Evolutionary conservation across 352 stramenopile species (phyloP), one percentile per base, ranked within the genome.

Genomic region (Peronospora tabacina): DNA sequence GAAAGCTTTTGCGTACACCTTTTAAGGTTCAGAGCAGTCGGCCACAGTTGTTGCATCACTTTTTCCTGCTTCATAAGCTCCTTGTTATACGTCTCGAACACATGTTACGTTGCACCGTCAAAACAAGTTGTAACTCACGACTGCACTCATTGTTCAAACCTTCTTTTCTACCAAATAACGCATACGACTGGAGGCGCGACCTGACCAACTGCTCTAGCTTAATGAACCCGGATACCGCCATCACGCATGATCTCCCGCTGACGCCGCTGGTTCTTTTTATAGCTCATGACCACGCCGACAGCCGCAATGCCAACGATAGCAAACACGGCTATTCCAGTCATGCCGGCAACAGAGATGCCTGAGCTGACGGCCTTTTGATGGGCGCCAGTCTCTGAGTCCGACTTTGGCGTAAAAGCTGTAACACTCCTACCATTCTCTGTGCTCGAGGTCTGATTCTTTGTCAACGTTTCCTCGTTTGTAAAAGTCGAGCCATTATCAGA

Each of bases 231-330:
- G 44, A 74, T 74, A 41, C 66, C 66, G 35, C 66, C 66, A 37
- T 85, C 80, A 40, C 80, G 72, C 70, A 89, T 83, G 46, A 89
- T 89, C 49, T 87, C 70, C 40, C 71, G 75, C 63, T 89, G 78
- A 30, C 75, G 70, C 47, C 65, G 57, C 68, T 89, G 74, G 63
- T 89, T 89, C 64, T 72, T 89, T 51, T 72, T 73, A 65, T 89
- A 89, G 64, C 78, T 87, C 48, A 72, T 60, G 46, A 85, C 66
- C 17, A 82, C 63, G 32, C 66, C 74, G 17, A 79, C 41, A 24
- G 63, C 70, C 5, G 71, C 75, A 39, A 86, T 43, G 41, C 55
- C 61, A 17, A 80, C 73, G 28, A 77, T 68, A 29, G 54, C 68
- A n/a, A 87, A 39, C 34, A 89, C 69, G 34, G 83, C 62, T 16